Evolutionary conservation across 2,329 filamentous ascomycete genomes (phyloP).

Genomic region (Ilyonectria destructans): DNA sequence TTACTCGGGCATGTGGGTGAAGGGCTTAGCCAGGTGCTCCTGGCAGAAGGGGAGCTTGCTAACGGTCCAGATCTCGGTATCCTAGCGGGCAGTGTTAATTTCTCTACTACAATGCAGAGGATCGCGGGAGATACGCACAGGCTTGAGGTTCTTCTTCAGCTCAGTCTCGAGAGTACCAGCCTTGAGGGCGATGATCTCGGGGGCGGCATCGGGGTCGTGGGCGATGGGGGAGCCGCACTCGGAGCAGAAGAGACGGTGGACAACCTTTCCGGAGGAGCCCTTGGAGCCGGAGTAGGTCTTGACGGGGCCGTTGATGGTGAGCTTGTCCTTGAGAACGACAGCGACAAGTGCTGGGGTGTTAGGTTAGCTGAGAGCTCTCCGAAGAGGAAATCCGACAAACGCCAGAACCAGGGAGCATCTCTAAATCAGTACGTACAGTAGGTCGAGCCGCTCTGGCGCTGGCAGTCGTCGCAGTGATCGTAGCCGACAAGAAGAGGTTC

Average conservation of each 20-base stretch:
- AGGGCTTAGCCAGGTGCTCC: conserved; percentile 76
- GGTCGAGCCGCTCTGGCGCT: conserved; percentile 79
- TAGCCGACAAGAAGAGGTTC: conserved; percentile 72
- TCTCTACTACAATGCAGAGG: not conserved
- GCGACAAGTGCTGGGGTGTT: conserved; percentile 71
- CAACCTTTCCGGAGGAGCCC: conserved; percentile 73
- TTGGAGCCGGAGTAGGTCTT: conserved; percentile 74
- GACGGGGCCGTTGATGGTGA: conserved; percentile 74
- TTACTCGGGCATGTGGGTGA: conserved; percentile 76
- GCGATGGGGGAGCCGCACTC: conserved; percentile 81
- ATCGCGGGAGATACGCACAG: conserved; percentile 59
- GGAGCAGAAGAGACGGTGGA: conserved; percentile 79
- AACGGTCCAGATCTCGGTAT: conserved; percentile 80
- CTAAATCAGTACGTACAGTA: conserved; percentile 68
- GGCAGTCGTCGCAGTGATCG: conserved; percentile 83
- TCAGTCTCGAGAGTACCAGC: conserved; percentile 75
- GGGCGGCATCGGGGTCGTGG: conserved; percentile 80
- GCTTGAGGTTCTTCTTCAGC: conserved; percentile 79
- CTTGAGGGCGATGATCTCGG: conserved; percentile 80
- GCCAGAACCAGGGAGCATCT: not conserved
- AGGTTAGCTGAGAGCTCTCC: conserved; percentile 21
- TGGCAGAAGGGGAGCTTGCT: conserved; percentile 80
- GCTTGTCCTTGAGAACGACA: conserved; percentile 77
- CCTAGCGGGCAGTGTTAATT: conserved; percentile 56
- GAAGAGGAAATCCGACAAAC: not conserved